Base-by-base conservation (phyloP, 2,329 filamentous ascomycete genomes). In the Onygenales sp. region DNA sequence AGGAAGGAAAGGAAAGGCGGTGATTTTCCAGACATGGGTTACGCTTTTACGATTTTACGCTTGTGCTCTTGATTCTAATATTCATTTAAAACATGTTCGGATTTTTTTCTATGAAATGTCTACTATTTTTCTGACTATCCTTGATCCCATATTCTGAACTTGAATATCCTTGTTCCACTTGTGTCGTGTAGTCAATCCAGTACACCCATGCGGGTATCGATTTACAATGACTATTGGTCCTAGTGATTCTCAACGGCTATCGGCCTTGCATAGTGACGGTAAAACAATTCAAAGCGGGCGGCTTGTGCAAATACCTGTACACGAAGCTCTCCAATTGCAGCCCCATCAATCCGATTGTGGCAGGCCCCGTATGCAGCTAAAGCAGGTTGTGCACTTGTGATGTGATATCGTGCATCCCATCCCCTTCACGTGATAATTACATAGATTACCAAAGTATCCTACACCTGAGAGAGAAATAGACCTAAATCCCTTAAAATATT, bases 381-480 rank as follows among this genome's bases (percentile, higher is more conserved):
- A 14, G 33, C 14, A 13, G 21, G 32, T 47, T 14, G 44, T 47
- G 44, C n/a, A 17, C n/a, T 14, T 14, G 13, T 10, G 5, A 14
- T 6, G 44, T 47, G 32, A 47, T 47, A 47, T 21, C 44, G 44
- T 47, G 44, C 44, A 47, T 47, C 32, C 44, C 32, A 47, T 36
- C 5, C 9, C 5, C 10, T 47, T 47, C 44, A 47, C 44, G 44
- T 47, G 44, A 47, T 10, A 17, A 32, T 27, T 27, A 27, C 21
- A 27, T 27, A 27, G 21, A 27, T 27, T 27, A 5, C 21, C 21
- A 27, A 27, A 27, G 21, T 27, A 27, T 27, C 10, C 43, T 47
- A 36, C 3, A 10, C 11, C 11, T 17, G 44, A 7, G 31, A n/a
- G 14, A 33, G n/a, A n/a, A 17, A 14, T n/a, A n/a, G 13, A 14